Evolutionary conservation across 2,329 filamentous ascomycete genomes (phyloP), one percentile per base, ranked within the genome.

Genomic region (Triangularia verruculosa): DNA sequence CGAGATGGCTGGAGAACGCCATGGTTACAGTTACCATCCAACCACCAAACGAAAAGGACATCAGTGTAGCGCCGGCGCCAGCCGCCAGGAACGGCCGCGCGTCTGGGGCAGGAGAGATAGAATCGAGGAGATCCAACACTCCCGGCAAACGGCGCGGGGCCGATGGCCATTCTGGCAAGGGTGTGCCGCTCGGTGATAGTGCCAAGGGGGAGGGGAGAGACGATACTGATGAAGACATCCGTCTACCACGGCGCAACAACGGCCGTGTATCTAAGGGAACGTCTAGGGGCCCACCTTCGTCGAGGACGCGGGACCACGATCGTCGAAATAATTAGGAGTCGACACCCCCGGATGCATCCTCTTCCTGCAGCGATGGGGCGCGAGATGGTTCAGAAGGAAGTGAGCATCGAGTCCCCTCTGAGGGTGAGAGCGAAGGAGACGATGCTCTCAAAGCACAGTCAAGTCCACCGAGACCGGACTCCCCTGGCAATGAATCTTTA

Each of bases 11-110:
- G 11, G 89, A 95, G 66, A 94, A 94, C n/a, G n/a, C n/a, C n/a
- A n/a, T 0, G 94, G 98, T 76, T 96, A 90, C 73, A 83, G 98
- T 47, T 74, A 91, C 92, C 4, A 88, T 97, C 64, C 80, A 94
- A 62, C 88, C 91, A 51, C 91, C 92, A 0, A 78, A 90, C 25
- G 79, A 85, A 30, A 89, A 94, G 9, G 72, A 72, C 73, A 93
- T 93, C 0, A 85, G 85, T 30, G 87, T 96, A 43, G 88, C 88
- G 52, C 86, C 90, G 9, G 79, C 83, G n/a, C 80, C 83, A 12
- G 79, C 79, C 22, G 80, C 82, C 27, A 76, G 79, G 32, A 76
- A 77, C 59, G 78, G 79, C 1, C 76, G 80, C n/a, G 78, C 75
- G 1, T 69, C 70, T n/a, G 77, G 76, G 0, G 69, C 72, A 0